Evolutionary conservation across 2,329 filamentous ascomycete genomes (phyloP).

Genomic region (Ophiostoma fasciatum): DNA sequence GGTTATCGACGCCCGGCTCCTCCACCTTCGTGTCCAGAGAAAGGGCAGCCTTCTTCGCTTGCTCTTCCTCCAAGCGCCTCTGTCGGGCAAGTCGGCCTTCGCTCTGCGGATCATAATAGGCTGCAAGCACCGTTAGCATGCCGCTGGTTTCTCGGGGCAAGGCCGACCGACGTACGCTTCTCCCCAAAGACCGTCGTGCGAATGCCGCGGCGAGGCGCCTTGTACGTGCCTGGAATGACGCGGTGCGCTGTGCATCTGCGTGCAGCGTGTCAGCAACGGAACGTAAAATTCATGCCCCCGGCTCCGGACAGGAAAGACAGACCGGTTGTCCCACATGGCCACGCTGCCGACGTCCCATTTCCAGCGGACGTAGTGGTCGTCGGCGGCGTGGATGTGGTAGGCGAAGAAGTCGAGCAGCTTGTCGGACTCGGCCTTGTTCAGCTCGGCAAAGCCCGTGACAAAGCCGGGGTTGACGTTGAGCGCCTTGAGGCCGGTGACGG

Average conservation of each 20-base stretch:
- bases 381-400: slow-evolving; percentile 31
- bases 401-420: slow-evolving; percentile 29
- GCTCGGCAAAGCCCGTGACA: slow-evolving; percentile 31
- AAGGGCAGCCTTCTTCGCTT: not conserved
- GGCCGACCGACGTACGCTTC: slow-evolving; percentile 21
- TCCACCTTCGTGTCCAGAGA: too few species aligned
- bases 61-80: slow-evolving; percentile 11
- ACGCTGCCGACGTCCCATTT: slow-evolving; percentile 34
- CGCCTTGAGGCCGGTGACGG: slow-evolving; percentile 29
- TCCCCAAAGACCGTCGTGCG: slow-evolving; percentile 29
- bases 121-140: slow-evolving; percentile 11
- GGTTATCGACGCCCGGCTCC: too few species aligned
- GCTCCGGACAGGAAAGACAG: not conserved
- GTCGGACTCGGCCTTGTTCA: slow-evolving; percentile 33
- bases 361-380: slow-evolving; percentile 34
- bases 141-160: not conserved
- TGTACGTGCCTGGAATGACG: slow-evolving; percentile 27
- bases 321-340: slow-evolving; percentile 36
- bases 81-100: slow-evolving; percentile 18
- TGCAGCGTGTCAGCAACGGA: not conserved
- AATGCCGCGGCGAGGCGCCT: slow-evolving; percentile 22
- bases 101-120: slow-evolving; percentile 19
- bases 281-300: too few species aligned
- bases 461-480: slow-evolving; percentile 31
- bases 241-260: slow-evolving; percentile 22